Base-by-base conservation (phyloP, 2,329 filamentous ascomycete genomes). In the Scedosporium aurantiacum region DNA sequence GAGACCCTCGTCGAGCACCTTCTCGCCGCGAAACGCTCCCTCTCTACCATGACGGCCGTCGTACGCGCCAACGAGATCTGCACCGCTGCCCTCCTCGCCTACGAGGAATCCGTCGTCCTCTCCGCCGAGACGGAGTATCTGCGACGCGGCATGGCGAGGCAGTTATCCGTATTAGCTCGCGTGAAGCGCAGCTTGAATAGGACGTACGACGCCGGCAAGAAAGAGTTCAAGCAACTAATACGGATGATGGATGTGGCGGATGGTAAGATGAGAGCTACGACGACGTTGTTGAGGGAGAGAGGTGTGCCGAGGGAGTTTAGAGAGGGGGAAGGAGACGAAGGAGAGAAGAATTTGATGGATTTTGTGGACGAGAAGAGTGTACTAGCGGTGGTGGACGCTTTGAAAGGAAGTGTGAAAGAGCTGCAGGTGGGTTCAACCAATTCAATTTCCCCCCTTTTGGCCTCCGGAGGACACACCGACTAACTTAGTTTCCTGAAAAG, bases 41-140 rank as follows among this genome's bases (percentile, higher is more conserved):
- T 97, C 4, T 89, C 89, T 16, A 91, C 91, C 10, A 91, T 95
- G 71, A 84, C 81, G 50, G 86, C 89, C 63, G 90, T 97, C 59
- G 87, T 90, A 70, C 89, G 90, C 63, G 92, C 91, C 65, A 92
- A 94, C 70, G 89, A 95, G 69, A 86, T 97, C 61, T 88, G 94
- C 54, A 90, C 84, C 21, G 79, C 83, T 14, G 90, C 91, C 4
- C 87, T 91, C 40, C 77, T 81, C 37, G 83, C 90, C 40, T 80
- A 96, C 65, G 90, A 96, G 70, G 88, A 94, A 66, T 87, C 86
- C 57, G 86, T 90, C 60, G 79, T 92, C 8, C 80, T 95, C 3
- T 82, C 82, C 23, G 85, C 89, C 6, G 81, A 88, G 67, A 84
- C 86, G 0, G 79, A 77, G n/a, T 91, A 90, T 69, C 73, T 92